Percentiles rank a stretch among this genome's conserved stretches.
phyloP scores from a whole-genome alignment of 306 rosid genomes.

The Calophaca sinica region DNA sequence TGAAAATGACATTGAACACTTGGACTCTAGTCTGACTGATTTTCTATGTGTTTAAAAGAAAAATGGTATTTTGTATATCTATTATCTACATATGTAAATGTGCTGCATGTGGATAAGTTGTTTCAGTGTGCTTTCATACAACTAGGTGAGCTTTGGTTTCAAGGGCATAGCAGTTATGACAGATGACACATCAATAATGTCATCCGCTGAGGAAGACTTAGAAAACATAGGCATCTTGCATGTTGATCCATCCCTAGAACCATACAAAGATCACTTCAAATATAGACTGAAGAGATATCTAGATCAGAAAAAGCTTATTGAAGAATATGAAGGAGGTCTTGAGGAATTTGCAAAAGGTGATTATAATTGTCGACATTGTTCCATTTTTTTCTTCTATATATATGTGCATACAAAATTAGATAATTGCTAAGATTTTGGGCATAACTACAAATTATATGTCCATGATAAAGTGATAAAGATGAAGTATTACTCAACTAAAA shows the following conservation, averaged over 20 bases:
- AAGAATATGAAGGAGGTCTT: constrained; percentile 79
- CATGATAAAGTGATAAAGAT: constrained; percentile 1
- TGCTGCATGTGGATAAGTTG: constrained; percentile 44
- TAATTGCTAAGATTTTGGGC: background rate
- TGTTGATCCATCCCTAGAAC: constrained; percentile 65
- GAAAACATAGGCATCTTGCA: constrained; percentile 67
- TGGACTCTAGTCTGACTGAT: constrained; percentile 21
- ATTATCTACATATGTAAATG: constrained; percentile 8
- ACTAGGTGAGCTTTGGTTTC: constrained; percentile 59
- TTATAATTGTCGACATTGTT: constrained; percentile 40
- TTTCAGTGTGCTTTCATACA: constrained; percentile 45
- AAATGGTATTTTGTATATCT: constrained; percentile 16
- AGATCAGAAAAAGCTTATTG: constrained; percentile 73
- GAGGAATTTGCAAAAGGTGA: constrained; percentile 86
- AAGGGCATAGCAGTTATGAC: constrained; percentile 62
- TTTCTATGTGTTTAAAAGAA: background rate
- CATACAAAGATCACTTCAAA: constrained; percentile 74
- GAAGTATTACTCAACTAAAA: constrained; percentile 23
- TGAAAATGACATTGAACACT: constrained; percentile 35
- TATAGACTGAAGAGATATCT: constrained; percentile 67
- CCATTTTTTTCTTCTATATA: constrained; percentile 18
- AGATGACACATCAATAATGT: constrained; percentile 57
- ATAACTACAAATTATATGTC: constrained; percentile 1
- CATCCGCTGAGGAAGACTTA: constrained; percentile 51
- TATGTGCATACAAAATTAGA: constrained; percentile 16